These are phyloP conservation scores for Kluyveromyces siamensis DNA, from an alignment of 805 yeast species.

Conservation along the genomic window DNA sequence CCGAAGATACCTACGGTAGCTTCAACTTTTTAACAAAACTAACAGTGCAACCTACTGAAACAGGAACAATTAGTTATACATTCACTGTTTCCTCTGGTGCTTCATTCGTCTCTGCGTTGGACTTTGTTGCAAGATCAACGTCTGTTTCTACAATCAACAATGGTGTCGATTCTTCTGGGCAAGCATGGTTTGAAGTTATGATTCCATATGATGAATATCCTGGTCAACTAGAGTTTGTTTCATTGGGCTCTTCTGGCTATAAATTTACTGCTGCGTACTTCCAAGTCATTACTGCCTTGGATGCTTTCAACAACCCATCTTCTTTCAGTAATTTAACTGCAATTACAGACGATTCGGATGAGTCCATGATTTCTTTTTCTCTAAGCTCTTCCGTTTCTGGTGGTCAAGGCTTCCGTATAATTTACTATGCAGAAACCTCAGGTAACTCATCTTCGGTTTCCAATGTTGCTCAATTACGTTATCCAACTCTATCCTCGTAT, in stretches of 20 bases:
- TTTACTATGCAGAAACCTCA: constrained; percentile 14
- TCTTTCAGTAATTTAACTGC: constrained; percentile 18
- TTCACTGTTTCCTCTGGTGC: constrained; percentile 17
- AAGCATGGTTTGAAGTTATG: constrained; percentile 24
- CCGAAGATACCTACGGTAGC: constrained; percentile 11
- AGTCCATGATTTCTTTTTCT: constrained; percentile 10
- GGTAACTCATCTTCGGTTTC: constrained; percentile 7
- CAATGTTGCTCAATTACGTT: constrained; percentile 9
- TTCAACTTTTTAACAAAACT: constrained; percentile 21
- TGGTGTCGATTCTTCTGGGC: constrained; percentile 15
- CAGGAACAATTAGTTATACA: constrained; percentile 11
- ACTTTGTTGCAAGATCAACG: constrained; percentile 13
- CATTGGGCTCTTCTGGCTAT: constrained; percentile 10
- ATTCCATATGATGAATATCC: constrained; percentile 17
- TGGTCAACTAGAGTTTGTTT: constrained; percentile 12
- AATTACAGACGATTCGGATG: constrained; percentile 17
- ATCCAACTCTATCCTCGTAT: constrained; percentile 6
- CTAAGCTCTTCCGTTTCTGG: constrained; percentile 20
- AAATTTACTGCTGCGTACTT: constrained; percentile 12
- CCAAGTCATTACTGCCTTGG: constrained; percentile 18
- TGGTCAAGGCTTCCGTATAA: constrained; percentile 20
- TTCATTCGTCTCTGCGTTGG: constrained; percentile 12
- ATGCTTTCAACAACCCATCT: constrained; percentile 19
- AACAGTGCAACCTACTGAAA: constrained; percentile 10
- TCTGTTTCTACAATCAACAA: constrained; percentile 17